Percentiles rank a stretch among this genome's conserved stretches.
phyloP scores from a whole-genome alignment of 768 basidiomycete genomes.

The Lyophyllum atratum region DNA sequence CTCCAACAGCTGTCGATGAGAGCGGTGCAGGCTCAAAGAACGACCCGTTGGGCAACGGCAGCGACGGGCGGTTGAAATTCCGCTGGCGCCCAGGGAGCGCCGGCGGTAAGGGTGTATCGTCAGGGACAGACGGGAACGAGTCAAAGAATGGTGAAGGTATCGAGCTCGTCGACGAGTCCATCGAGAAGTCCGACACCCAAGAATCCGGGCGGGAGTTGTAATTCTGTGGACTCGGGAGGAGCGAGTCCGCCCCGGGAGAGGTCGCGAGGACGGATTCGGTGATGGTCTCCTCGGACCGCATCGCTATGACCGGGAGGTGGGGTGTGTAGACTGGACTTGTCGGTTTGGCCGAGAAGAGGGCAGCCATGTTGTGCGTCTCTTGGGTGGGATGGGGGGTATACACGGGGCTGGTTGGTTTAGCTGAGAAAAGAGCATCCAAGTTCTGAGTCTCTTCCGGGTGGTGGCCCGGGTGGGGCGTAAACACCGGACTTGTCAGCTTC shows the following conservation, averaged over 20 bases:
- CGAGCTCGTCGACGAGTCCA: conserved; percentile 39
- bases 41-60: conserved; percentile 13
- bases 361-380: conserved; percentile 1
- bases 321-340: conserved; percentile 18
- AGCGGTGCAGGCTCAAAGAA: conserved; percentile 21
- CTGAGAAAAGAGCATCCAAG: conserved; percentile 11
- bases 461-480: background rate
- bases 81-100: conserved; percentile 13
- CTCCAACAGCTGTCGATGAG: conserved; percentile 16
- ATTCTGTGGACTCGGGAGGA: conserved; percentile 18
- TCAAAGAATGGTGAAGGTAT: conserved; percentile 56
- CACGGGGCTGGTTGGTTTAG: conserved; percentile 13
- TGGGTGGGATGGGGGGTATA: background rate
- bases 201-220: conserved; percentile 37
- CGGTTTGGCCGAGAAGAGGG: conserved; percentile 13
- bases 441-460: background rate
- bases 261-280: conserved; percentile 8
- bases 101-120: conserved; percentile 37
- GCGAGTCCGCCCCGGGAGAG: background rate
- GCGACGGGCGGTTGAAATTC: conserved; percentile 11
- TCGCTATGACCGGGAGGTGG: conserved; percentile 11
- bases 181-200: conserved; percentile 46
- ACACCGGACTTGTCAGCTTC: conserved; percentile 13
- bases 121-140: conserved; percentile 72
- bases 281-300: conserved; percentile 17